Percentiles rank a stretch among this genome's conserved stretches.
phyloP scores from a whole-genome alignment of 2,329 filamentous ascomycete genomes.

The Apiospora pterosperma region DNA sequence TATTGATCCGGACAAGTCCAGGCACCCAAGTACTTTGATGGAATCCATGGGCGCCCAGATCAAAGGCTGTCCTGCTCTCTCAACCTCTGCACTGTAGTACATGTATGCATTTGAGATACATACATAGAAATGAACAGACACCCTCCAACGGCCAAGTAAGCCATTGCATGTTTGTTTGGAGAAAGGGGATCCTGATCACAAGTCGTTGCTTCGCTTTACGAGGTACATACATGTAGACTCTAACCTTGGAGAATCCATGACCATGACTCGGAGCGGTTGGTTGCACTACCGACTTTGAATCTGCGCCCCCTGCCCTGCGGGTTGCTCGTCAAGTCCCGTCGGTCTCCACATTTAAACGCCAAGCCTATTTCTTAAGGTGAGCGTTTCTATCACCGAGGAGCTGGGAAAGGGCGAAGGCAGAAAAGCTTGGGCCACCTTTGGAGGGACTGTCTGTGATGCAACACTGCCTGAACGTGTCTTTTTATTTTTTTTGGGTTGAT shows the following conservation, averaged over 20 bases:
- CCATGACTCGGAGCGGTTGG: background rate
- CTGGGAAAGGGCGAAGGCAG: background rate
- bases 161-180: background rate
- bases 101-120: background rate
- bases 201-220: background rate
- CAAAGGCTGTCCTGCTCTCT: background rate
- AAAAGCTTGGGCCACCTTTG: background rate
- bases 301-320: background rate
- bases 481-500: background rate
- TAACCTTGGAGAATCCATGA: background rate
- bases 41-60: background rate
- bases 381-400: background rate
- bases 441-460: background rate
- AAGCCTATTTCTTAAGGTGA: constrained; percentile 1
- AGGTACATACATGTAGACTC: background rate
- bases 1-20: background rate
- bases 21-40: background rate
- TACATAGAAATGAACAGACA: background rate
- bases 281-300: background rate
- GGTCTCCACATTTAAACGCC: background rate
- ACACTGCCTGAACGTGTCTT: background rate
- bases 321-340: background rate
- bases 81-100: background rate
- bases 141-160: background rate
- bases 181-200: background rate